Base-by-base conservation (phyloP, 2,329 filamentous ascomycete genomes). In the Pseudocercospora eumusae region DNA sequence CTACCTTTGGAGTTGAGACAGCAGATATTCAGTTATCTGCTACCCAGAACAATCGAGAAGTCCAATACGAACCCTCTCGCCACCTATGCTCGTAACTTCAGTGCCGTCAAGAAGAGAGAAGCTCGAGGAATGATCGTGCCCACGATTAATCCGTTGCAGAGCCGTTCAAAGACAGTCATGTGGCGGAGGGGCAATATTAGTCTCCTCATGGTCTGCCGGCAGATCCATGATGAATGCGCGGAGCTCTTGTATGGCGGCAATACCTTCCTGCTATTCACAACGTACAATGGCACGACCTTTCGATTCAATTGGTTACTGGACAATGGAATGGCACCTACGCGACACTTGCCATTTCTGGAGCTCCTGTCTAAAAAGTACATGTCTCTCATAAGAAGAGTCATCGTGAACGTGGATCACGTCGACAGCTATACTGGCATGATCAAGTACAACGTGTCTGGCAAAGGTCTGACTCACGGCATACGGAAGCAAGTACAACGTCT, bases 351-450 rank as follows among this genome's bases (percentile, higher is more conserved):
- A 11, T 81, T 81, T 61, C 70, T 82, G 9, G 75, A 77, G 20
- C 70, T 77, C 18, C 75, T 82, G 52, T 74, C 77, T 5, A 67
- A 71, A 62, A 68, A 72, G 33, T 81, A 81, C 65, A 57, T 81
- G 56, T 54, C 74, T 49, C 65, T 77, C 20, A 74, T 83, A 7
- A 76, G 73, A 67, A 72, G 76, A 28, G 77, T 79, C 36, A 60
- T 80, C 45, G 68, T 83, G 8, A 77, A 76, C 52, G 74, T 83
- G 2, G 78, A 82, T 69, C 77, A 78, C 57, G 77, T 81, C 25
- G 81, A 82, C 66, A 74, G 75, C 44, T 82, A 82, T 57, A 81
- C 78, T 0, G 80, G 79, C 3, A 81, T 81, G 80, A 79, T 82
- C 63, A 82, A 82, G 66, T 82, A 78, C 67, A 82, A 82, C 65